Evolutionary conservation across 345 rosid genomes (phyloP), one percentile per base, ranked within the genome.

Genomic region (Gynandropsis gynandra): DNA sequence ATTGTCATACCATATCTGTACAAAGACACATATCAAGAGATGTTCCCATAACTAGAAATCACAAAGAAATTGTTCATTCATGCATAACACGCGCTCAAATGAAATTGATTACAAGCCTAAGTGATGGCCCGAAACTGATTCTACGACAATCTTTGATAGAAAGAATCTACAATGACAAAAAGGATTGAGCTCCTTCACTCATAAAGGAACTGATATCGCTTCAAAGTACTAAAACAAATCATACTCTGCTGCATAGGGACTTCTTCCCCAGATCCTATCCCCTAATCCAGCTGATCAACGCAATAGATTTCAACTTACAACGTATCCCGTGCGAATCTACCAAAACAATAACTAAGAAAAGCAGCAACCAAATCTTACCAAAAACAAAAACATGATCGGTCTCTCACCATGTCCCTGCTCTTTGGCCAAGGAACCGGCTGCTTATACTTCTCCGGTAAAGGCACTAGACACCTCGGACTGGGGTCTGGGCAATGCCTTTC

Each of bases 401-500:
- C 85, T 72, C 95, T 90, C 85, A 90, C 98, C 96, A 87, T 87
- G 72, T 87, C 96, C 75, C 96, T 80, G 82, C 95, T 90, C 68
- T 80, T 79, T 4, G 95, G 98, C 96, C 96, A 84, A 36, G 67
- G 80, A 70, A 87, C 73, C 43, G 96, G 81, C 29, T 40, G 48
- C 67, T 77, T 82, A 52, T 87, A 90, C 15, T 87, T 79, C 1
- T 2, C 31, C 8, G 95, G 98, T 49, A 90, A 71, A n/a, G 86
- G 83, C 40, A 71, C 66, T 72, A 90, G 77, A 57, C 96, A 90
- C 39, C 64, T 79, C 5, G 80, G 87, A 8, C 40, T 64, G 4
- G 81, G 87, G 10, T 54, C 59, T 1, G 96, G 98, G 58, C 98
- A 90, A 66, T 90, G 95, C 10, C 98, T 63, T 67, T 90, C 98